A percentile compares a stretch with the other conserved stretches of the same genome.
Evolutionary conservation across 176 grass and related monocot genomes (phyloP).

Genomic region (Aegilops bicornis): DNA sequence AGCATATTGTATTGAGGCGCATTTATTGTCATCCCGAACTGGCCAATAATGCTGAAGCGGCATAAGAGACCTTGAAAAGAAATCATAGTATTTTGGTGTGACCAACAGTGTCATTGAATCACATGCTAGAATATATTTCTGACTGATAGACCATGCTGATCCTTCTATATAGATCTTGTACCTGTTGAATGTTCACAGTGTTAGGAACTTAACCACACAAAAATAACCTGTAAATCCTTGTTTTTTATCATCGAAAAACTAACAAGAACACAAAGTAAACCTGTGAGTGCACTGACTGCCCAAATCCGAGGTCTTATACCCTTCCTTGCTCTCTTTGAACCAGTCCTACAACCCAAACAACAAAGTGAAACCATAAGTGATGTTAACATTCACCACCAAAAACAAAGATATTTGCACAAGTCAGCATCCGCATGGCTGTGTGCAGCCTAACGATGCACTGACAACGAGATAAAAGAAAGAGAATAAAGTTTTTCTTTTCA

Average conservation of each 20-base stretch:
- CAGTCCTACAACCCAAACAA: conserved; percentile 56
- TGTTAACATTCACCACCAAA: background rate
- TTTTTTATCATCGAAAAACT: background rate
- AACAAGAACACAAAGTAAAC: conserved; percentile 8
- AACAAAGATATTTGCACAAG: background rate
- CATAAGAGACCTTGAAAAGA: conserved; percentile 80
- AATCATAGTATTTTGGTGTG: conserved; percentile 79
- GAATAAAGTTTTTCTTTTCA: background rate
- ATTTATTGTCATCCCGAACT: conserved; percentile 59
- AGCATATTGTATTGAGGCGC: conserved; percentile 78
- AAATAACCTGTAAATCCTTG: too few relatives aligned
- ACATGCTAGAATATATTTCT: conserved; percentile 95
- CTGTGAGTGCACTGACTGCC: conserved; percentile 73
- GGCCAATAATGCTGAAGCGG: conserved; percentile 91
- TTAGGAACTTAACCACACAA: background rate
- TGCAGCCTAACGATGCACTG: background rate
- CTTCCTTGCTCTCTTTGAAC: conserved; percentile 66
- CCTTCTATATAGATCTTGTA: conserved; percentile 97
- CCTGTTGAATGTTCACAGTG: conserved; percentile 23
- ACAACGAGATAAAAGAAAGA: background rate
- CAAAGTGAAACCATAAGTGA: background rate
- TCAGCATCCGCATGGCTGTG: background rate
- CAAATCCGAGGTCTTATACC: conserved; percentile 73
- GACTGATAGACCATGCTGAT: conserved; percentile 86
- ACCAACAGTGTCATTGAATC: conserved; percentile 78